Evolutionary conservation across 2,329 filamentous ascomycete species (phyloP).

Genomic region (Sporothrix euskadiensis): DNA sequence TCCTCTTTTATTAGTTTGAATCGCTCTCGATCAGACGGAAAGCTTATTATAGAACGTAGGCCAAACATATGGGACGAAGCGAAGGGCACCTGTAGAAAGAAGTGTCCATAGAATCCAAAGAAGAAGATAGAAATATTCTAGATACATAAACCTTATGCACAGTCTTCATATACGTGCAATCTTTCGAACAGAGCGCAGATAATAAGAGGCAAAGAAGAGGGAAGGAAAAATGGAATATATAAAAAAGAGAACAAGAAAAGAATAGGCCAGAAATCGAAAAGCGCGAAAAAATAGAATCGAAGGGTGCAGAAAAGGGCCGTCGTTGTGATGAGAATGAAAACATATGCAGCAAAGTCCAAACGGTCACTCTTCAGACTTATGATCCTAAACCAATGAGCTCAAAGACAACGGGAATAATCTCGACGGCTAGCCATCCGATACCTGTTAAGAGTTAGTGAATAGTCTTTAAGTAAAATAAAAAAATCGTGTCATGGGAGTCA

Average conservation of each 20-base stretch:
- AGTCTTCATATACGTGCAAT: constrained; percentile 6
- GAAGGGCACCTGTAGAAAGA: background rate
- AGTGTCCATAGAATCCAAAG: background rate
- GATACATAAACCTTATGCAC: background rate
- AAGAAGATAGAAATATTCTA: background rate
- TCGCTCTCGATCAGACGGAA: background rate
- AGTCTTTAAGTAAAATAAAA: constrained; percentile 9
- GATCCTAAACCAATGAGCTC: constrained; percentile 53
- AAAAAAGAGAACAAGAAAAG: background rate
- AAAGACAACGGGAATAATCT: constrained; percentile 72
- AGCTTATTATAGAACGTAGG: background rate
- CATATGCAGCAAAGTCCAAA: background rate
- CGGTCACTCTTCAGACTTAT: background rate
- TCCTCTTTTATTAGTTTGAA: background rate
- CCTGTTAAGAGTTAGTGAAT: constrained; percentile 49
- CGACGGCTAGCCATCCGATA: constrained; percentile 79
- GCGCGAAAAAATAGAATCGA: background rate
- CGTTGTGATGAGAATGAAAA: background rate
- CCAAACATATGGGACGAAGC: background rate
- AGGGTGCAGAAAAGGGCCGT: background rate
- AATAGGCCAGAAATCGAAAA: background rate
- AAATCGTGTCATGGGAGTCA: background rate
- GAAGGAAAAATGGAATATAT: background rate
- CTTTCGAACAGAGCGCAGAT: background rate
- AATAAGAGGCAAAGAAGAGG: no score